Base-by-base conservation (phyloP, 2,329 filamentous ascomycete species). In the Ceratocystis eucalypticola region DNA sequence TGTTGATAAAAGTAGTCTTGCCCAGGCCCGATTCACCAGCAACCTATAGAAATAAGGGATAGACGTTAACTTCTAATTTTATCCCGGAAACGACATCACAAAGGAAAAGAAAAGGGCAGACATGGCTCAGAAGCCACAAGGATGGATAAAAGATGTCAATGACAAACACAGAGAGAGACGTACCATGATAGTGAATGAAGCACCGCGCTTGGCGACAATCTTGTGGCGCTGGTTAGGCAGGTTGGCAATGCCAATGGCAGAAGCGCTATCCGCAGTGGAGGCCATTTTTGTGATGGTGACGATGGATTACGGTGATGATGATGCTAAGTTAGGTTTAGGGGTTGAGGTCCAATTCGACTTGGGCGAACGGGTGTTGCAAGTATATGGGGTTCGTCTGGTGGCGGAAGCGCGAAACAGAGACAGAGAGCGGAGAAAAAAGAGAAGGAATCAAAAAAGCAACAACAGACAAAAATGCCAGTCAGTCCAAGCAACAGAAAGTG, bases 1-100 rank as follows among this genome's bases (percentile, higher is more conserved):
- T 99, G 87, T 99, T 99, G 86, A 99, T 97, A 80, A 99, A 99
- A 74, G 94, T 99, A 30, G 95, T 99, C 86, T 99, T 99, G 82
- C 94, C 94, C 72, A 97, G 81, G 75, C 93, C 93, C 72, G 94
- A 97, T 82, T 99, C 93, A 81, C 93, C 93, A 80, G 94, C 94
- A 79, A 97, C 91, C 91, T 96, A 74, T 61, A 69, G 59, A 6
- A 55, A 41, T 0, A 41, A 41, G 37, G 37, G 37, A 41, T 41
- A 15, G 10, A 15, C 3, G 37, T 41, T 41, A 41, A 8, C 37
- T 41, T 15, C 1, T 3, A 12, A 41, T 41, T 4, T 41, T 41
- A 15, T 12, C 33, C 3, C 37, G 10, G 12, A 41, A 15, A 41
- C 37, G 10, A 41, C 12, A 41, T 17, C 45, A 45, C 45, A 22